Evolutionary conservation across 768 basidiomycete species (phyloP).

Genomic region (Kwoniella europaea): DNA sequence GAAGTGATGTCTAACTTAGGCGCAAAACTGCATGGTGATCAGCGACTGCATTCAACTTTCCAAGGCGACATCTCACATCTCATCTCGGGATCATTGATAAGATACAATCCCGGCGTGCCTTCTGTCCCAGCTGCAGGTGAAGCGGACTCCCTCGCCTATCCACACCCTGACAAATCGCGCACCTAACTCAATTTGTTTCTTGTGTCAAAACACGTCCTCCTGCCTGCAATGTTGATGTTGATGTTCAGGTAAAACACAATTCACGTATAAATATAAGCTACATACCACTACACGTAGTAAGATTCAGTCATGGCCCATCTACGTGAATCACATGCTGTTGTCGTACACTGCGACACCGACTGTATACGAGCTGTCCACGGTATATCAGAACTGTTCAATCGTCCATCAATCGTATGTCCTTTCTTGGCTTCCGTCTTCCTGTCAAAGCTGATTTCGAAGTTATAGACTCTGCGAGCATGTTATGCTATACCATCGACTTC

Average conservation of each 20-base stretch:
- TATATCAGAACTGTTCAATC: conserved; percentile 38
- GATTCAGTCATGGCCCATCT: conserved; percentile 26
- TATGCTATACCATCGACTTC: conserved; percentile 37
- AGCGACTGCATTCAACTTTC: background rate
- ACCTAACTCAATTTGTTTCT: background rate
- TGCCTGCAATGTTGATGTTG: conserved; percentile 18
- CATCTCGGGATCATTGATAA: conserved; percentile 9
- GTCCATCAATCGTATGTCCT: conserved; percentile 39
- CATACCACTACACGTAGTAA: background rate
- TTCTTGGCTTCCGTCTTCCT: background rate
- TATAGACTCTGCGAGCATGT: conserved; percentile 39
- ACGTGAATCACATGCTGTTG: conserved; percentile 36
- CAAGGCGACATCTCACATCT: conserved; percentile 1
- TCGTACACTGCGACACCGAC: conserved; percentile 48
- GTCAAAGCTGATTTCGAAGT: background rate
- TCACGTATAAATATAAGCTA: too few species aligned
- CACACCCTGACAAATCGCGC: too few species aligned
- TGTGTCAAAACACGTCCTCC: conserved; percentile 12
- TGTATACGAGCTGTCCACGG: conserved; percentile 43
- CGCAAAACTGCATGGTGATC: background rate
- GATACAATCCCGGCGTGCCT: conserved; percentile 13
- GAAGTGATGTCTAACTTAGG: too few species aligned
- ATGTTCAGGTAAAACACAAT: background rate
- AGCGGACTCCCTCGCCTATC: too few species aligned
- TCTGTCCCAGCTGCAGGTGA: background rate